Percentiles rank a stretch among this genome's conserved stretches.
Conservation (phyloP, 441 rosid genomes). For the Biscutella laevigata region DNA sequence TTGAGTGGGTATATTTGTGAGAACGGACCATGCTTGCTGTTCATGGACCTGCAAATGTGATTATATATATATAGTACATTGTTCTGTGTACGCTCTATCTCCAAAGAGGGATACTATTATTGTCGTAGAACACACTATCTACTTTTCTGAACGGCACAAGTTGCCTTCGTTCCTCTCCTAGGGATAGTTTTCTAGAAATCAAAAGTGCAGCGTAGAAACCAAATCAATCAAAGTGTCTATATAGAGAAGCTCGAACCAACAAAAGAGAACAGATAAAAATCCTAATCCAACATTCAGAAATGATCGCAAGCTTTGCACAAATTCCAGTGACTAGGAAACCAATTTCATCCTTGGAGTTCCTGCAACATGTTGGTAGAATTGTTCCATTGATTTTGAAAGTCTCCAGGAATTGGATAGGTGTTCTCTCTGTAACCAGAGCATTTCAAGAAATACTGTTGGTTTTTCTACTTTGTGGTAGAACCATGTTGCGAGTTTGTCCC, state of each 20-base stretch:
- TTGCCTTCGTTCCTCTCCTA: background rate
- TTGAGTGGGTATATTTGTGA: conserved; percentile 16
- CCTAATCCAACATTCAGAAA: background rate
- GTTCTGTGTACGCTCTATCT: background rate
- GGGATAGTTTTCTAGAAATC: background rate
- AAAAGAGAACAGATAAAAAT: background rate
- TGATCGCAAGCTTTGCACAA: background rate
- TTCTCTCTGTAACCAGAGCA: background rate
- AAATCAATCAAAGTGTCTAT: too few species aligned
- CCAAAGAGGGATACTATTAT: background rate
- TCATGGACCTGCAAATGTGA: conserved; percentile 10
- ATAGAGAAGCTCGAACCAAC: background rate
- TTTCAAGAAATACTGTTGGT: background rate
- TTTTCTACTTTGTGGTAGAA: conserved; percentile 35
- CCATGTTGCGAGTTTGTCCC: conserved; percentile 28
- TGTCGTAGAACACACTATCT: too few species aligned
- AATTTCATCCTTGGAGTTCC: background rate
- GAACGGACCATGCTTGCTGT: background rate
- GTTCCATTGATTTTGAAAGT: background rate
- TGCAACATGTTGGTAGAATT: background rate
- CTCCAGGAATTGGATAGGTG: conserved; percentile 8
- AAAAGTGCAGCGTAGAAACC: background rate
- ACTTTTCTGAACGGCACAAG: too few species aligned
- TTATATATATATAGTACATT: background rate
- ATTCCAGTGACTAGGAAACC: conserved; percentile 1